Evolutionary conservation across 176 grass and related monocot genomes (phyloP).

Genomic region (Rhynchospora pubera): DNA sequence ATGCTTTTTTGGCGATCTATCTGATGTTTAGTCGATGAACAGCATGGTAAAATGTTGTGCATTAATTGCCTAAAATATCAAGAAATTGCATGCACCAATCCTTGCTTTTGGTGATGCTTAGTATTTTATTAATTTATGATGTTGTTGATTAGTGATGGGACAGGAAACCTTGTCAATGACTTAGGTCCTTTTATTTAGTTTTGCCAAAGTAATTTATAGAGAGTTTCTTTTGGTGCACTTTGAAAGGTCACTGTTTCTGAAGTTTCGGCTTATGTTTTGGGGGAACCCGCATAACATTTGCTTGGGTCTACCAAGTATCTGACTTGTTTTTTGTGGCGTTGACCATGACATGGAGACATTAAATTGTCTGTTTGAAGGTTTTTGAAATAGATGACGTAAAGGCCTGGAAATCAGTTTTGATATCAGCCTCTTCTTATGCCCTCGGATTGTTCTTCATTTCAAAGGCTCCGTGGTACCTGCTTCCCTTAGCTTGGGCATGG

Average conservation of each 20-base stretch:
- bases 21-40: too few relatives aligned
- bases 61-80: background rate
- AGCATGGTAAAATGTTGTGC: background rate
- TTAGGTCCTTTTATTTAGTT: background rate
- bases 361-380: slow-evolving; percentile 44
- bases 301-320: background rate
- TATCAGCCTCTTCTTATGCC: slow-evolving; percentile 76
- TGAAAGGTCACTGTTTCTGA: background rate
- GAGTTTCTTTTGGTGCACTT: background rate
- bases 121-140: too few relatives aligned
- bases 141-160: too few relatives aligned
- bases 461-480: slow-evolving; percentile 88
- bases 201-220: background rate
- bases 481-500: slow-evolving; percentile 96
- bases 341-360: background rate
- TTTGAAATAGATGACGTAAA: slow-evolving; percentile 84
- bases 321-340: slow-evolving; percentile 7
- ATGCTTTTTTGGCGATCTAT: background rate
- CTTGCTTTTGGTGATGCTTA: background rate
- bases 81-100: background rate
- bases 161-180: background rate
- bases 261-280: background rate
- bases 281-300: background rate
- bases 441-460: slow-evolving; percentile 71
- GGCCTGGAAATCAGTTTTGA: slow-evolving; percentile 79